Conservation (phyloP, 495 filamentous ascomycete genomes). For the Hyaloscypha bicolor region DNA sequence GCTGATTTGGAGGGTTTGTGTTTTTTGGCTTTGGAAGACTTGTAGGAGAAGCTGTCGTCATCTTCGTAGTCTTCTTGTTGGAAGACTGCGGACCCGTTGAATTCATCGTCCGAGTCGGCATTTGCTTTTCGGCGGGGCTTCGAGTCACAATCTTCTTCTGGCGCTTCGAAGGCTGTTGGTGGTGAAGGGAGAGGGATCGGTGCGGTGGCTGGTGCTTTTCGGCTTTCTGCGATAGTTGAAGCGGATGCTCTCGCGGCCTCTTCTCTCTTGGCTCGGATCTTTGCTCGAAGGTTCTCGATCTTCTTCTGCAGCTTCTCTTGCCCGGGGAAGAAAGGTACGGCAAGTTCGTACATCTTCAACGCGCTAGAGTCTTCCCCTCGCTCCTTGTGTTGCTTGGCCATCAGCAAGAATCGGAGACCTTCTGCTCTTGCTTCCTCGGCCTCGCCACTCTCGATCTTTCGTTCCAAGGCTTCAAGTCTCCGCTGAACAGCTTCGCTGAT, state of each 20-base stretch:
- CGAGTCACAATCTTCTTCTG: neutral
- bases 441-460: conserved; percentile 64
- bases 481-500: conserved; percentile 77
- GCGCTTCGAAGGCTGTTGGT: conserved; percentile 19
- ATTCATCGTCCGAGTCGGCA: conserved; percentile 32
- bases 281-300: conserved; percentile 69
- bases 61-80: conserved; percentile 48
- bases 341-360: conserved; percentile 83
- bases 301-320: conserved; percentile 80
- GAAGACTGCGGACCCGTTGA: conserved; percentile 39
- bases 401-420: conserved; percentile 80
- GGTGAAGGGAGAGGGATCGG: conserved; percentile 26
- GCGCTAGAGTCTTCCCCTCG: conserved; percentile 77
- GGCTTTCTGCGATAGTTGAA: conserved; percentile 14
- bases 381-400: conserved; percentile 89
- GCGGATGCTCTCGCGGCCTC: conserved; percentile 9
- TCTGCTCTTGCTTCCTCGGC: conserved; percentile 75
- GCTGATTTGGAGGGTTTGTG: conserved; percentile 22
- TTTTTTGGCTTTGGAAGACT: conserved; percentile 31
- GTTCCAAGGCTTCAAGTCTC: conserved; percentile 81
- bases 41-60: conserved; percentile 43
- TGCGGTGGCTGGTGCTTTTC: conserved; percentile 18
- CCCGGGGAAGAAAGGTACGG: conserved; percentile 81
- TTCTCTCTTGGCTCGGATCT: conserved; percentile 51
- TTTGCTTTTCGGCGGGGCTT: conserved; percentile 15